A percentile compares a stretch with the other conserved stretches of the same genome.
Conservation (phyloP, 345 rosid genomes). For the Citrus australasica region DNA sequence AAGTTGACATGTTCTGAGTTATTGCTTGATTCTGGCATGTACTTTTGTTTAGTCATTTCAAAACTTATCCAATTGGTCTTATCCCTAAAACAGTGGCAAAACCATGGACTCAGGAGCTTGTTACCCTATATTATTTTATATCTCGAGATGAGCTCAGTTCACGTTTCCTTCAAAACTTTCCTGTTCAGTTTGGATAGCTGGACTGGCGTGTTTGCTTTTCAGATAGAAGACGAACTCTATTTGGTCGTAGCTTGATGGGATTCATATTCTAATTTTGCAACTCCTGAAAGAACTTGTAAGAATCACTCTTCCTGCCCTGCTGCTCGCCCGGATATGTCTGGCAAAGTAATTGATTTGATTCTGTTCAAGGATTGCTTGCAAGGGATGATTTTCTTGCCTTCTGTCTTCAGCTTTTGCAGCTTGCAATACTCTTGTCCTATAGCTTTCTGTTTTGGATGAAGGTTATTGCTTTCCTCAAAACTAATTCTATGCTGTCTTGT, state of each 20-base stretch:
- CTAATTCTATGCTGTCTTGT: not conserved
- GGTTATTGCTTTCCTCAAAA: not conserved
- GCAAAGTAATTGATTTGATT: not conserved
- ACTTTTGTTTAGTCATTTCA: not conserved
- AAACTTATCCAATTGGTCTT: not conserved
- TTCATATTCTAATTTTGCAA: not conserved
- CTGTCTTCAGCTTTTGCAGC: conserved; percentile 1
- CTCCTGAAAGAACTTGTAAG: not conserved
- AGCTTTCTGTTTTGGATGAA: not conserved
- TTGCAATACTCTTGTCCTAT: not conserved
- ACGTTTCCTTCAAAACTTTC: not conserved
- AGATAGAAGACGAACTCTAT: not conserved
- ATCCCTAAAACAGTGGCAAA: not conserved
- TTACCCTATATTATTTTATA: too few species aligned
- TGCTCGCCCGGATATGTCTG: not conserved
- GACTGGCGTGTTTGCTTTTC: too few species aligned
- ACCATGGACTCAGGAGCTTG: not conserved
- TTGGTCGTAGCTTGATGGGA: not conserved
- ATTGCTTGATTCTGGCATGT: not conserved
- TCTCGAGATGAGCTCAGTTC: not conserved
- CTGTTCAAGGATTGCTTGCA: not conserved
- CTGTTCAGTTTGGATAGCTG: too few species aligned
- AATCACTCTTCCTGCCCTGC: not conserved
- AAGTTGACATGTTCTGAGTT: not conserved
- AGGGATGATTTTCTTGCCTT: too few species aligned